Base-by-base conservation (phyloP, 2,329 filamentous ascomycete genomes). In the Aureobasidium musti region DNA sequence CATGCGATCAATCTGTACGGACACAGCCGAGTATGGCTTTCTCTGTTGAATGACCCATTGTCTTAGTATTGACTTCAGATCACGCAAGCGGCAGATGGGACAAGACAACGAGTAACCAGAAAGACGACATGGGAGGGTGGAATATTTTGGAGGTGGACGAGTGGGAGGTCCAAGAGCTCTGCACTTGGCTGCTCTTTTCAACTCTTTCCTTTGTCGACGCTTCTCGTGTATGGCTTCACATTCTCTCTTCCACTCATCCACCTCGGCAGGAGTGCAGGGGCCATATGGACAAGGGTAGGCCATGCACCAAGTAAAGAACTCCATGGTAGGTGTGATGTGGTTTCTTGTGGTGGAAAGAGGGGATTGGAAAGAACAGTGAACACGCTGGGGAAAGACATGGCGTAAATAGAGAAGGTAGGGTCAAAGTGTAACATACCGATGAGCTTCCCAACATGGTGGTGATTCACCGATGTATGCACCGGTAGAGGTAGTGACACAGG, bases 21-120 rank as follows among this genome's bases (percentile, higher is more conserved):
- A 97, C 69, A 99, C 89, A 49, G 95, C 92, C 75, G 95, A 92
- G 78, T 92, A 98, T 3, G 94, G 93, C 78, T 95, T 95, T 81
- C 93, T 81, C 80, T 82, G 72, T 71, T 69, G 35, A 2, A 59
- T 11, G 17, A 68, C 35, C 54, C 60, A 69, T 30, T 47, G 43
- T 45, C 57, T 69, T 59, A 69, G 68, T 63, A 56, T 53, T 19
- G 33, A 30, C 17, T 60, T 61, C 49, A 67, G 21, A 39, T 49
- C 59, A 67, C 68, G 68, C 13, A 63, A 49, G 17, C 35, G 60
- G 23, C 68, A 67, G 23, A 47, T n/a, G n/a, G 68, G 68, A 49
- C 66, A 67, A 37, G 66, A 59, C 26, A 52, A 30, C 47, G 49
- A 66, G 17, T 63, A 68, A 39, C 63, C 53, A 19, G 61, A 61